Evolutionary conservation across 192 early-diverging fungal genomes (phyloP), one percentile per base, ranked within the genome.

Genomic region (Anaeromyces robustus): DNA sequence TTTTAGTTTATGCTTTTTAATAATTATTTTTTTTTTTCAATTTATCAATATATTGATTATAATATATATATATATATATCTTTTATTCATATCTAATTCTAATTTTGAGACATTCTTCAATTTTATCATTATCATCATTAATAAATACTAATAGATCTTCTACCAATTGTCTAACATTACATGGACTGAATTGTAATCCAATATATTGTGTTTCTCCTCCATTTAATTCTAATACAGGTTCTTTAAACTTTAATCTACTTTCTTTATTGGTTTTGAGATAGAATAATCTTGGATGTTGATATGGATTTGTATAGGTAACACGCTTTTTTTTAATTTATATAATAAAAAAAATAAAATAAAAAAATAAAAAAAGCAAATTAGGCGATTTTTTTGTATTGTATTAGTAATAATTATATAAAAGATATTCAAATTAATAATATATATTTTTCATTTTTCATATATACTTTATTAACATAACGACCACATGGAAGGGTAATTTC

Each of bases 141-240:
- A 80, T 80, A 37, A 80, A 80, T n/a, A 80, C 80, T 30, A 80
- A 80, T 2, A 78, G n/a, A 29, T 80, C 80, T 31, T 77, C 80
- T 13, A 31, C 30, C 4, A 30, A 6, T 19, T 30, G 80, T 80
- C 17, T 43, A 0, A 77, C 28, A 19, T 37, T 43, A 78, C 37
- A 41, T 41, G 37, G 78, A 78, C 80, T 78, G 5, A 78, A 30
- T 29, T 80, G 80, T 9, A 80, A 26, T 22, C 80, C 30, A 31
- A 43, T 78, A 78, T 80, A 30, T 68, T 68, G 52, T 6, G 52
- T 68, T 68, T 68, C 52, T 26, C 52, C 52, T 0, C 52, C 52
- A 68, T 68, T 68, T 68, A 68, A n/a, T 68, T 41, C 37, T 30
- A 80, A 19, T 13, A 77, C 77, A 7, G 78, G 9, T 41, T 80